Percentiles rank a stretch among this genome's conserved stretches.
phyloP scores from a whole-genome alignment of 2,329 filamentous ascomycete species.

The Botrytis squamosa region DNA sequence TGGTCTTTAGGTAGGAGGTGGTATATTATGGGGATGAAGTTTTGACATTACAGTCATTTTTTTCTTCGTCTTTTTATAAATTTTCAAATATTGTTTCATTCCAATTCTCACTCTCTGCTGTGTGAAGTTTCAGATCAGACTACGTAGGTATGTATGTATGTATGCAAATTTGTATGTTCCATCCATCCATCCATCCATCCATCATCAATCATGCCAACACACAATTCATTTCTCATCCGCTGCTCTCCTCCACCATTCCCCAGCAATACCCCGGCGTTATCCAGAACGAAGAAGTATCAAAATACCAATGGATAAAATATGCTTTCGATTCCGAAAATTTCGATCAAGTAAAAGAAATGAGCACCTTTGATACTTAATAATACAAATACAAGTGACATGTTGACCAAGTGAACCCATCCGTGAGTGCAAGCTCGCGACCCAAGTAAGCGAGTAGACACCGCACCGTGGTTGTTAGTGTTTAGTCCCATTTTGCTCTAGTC shows the following conservation, averaged over 20 bases:
- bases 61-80: too few relatives aligned
- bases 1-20: too few relatives aligned
- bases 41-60: too few relatives aligned
- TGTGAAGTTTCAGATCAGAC: background rate
- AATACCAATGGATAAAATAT: background rate
- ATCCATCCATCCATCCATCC: background rate
- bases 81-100: background rate
- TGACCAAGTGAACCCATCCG: background rate
- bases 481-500: background rate
- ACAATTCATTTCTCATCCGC: background rate
- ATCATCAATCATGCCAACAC: background rate
- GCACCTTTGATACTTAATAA: background rate
- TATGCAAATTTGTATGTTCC: background rate
- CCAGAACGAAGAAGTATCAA: background rate
- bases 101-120: background rate
- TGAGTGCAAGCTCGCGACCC: background rate
- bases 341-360: background rate
- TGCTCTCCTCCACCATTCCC: background rate
- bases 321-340: background rate
- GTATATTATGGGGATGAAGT: too few relatives aligned
- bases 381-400: conserved; percentile 8
- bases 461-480: background rate
- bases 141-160: background rate
- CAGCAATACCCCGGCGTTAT: background rate
- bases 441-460: background rate